Conservation (phyloP, 305 asterid genomes). For the Withania somnifera region DNA sequence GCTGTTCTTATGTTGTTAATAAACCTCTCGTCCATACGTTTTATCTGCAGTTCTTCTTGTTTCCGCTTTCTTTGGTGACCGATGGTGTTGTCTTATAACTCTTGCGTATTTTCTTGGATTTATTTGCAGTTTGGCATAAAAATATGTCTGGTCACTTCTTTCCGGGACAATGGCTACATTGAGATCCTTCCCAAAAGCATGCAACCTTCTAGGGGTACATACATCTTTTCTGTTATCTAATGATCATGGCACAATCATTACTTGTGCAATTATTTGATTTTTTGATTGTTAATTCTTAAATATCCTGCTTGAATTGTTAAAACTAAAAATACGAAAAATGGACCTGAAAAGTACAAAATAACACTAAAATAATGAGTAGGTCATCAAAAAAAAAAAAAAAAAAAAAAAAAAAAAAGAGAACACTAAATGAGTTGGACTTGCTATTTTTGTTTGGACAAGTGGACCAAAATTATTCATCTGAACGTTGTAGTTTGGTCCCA, state of each 20-base stretch:
- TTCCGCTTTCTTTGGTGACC: neutral
- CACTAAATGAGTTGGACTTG: neutral
- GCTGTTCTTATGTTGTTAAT: neutral
- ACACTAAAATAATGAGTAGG: neutral
- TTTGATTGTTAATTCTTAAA: neutral
- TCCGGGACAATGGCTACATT: slow-evolving; percentile 71
- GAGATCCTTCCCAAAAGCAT: slow-evolving; percentile 77
- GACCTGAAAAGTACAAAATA: neutral
- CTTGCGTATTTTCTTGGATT: neutral
- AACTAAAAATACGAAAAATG: neutral
- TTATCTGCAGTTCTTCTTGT: neutral
- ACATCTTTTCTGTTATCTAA: neutral
- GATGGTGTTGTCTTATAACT: neutral
- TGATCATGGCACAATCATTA: neutral
- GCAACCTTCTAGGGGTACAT: slow-evolving; percentile 50
- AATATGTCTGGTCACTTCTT: slow-evolving; percentile 81
- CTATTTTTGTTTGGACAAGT: neutral
- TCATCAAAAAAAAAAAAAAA: neutral
- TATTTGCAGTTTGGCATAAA: slow-evolving; percentile 64
- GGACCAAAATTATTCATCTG: neutral
- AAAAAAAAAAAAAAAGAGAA: neutral
- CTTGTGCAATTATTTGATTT: neutral
- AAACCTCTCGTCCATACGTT: neutral
- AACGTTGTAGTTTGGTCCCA: neutral
- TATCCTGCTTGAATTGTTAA: neutral